Conservation (phyloP, 108 stramenopile genomes). For the Pelagomonas calceolata region DNA sequence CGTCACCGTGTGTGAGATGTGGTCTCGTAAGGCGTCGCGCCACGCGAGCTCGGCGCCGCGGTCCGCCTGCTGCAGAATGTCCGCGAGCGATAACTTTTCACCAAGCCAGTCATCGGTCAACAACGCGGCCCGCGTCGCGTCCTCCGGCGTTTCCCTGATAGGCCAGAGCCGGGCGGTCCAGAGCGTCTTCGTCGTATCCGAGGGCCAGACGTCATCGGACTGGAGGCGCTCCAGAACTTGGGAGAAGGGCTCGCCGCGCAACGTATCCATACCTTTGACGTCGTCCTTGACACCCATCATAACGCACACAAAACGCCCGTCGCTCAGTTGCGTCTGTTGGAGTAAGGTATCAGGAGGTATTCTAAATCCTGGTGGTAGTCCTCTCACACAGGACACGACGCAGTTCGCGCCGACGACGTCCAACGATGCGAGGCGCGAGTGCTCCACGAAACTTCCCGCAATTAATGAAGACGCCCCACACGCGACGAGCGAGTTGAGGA, state of each 20-base stretch:
- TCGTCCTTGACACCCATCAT: neutral
- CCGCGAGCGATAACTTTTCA: too few relatives aligned
- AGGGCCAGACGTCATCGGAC: conserved; percentile 1
- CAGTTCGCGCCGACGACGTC: neutral
- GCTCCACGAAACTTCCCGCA: neutral
- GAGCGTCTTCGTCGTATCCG: neutral
- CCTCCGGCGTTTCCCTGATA: neutral
- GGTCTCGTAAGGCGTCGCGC: neutral
- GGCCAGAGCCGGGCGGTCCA: conserved; percentile 19
- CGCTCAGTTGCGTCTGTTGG: neutral
- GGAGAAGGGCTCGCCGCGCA: conserved; percentile 4
- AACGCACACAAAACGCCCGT: neutral
- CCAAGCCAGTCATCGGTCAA: too few relatives aligned
- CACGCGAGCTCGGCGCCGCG: conserved; percentile 2
- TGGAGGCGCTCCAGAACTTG: neutral
- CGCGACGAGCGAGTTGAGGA: neutral
- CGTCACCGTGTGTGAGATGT: conserved; percentile 15
- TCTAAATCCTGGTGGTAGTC: neutral
- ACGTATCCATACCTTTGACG: neutral
- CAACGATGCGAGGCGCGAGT: neutral
- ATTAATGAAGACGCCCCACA: neutral
- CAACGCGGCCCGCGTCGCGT: too few relatives aligned
- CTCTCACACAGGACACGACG: neutral
- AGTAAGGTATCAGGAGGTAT: neutral
- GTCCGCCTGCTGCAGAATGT: conserved; percentile 3